Evolutionary conservation across 805 yeast genomes (phyloP).

Genomic region (Spathaspora arborariae): DNA sequence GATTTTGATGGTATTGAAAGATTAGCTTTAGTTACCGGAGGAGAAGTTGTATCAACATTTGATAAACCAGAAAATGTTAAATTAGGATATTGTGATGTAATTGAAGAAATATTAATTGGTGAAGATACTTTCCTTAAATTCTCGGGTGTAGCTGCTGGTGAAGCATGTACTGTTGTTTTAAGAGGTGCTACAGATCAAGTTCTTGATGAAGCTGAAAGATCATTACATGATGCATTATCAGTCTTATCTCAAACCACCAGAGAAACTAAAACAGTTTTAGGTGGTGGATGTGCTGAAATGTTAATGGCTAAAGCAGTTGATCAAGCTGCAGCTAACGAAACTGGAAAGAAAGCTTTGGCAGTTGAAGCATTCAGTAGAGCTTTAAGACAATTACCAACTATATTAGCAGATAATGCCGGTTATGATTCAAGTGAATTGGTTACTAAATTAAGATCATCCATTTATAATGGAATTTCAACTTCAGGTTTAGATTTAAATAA

Average conservation of each 20-base stretch:
- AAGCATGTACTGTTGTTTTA: conserved; percentile 92
- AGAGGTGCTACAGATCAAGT: conserved; percentile 55
- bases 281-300: conserved; percentile 89
- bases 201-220: conserved; percentile 46
- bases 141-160: conserved; percentile 93
- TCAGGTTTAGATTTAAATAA: conserved; percentile 85
- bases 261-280: conserved; percentile 87
- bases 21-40: conserved; percentile 94
- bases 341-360: conserved; percentile 91
- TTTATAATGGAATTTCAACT: conserved; percentile 87
- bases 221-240: conserved; percentile 89
- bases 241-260: conserved; percentile 92
- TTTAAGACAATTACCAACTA: conserved; percentile 90
- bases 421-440: conserved; percentile 91
- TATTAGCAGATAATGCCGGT: conserved; percentile 96
- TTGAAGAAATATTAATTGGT: conserved; percentile 91
- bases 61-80: conserved; percentile 85
- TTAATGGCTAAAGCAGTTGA: conserved; percentile 97
- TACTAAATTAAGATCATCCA: conserved; percentile 82
- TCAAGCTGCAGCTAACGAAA: conserved; percentile 83
- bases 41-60: conserved; percentile 95
- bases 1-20: conserved; percentile 98
- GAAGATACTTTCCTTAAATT: conserved; percentile 88
- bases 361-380: conserved; percentile 94
- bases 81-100: conserved; percentile 81